A percentile compares a stretch with the other conserved stretches of the same genome.
Conservation (phyloP, 2,329 filamentous ascomycete genomes). For the Colletotrichum cereale region DNA sequence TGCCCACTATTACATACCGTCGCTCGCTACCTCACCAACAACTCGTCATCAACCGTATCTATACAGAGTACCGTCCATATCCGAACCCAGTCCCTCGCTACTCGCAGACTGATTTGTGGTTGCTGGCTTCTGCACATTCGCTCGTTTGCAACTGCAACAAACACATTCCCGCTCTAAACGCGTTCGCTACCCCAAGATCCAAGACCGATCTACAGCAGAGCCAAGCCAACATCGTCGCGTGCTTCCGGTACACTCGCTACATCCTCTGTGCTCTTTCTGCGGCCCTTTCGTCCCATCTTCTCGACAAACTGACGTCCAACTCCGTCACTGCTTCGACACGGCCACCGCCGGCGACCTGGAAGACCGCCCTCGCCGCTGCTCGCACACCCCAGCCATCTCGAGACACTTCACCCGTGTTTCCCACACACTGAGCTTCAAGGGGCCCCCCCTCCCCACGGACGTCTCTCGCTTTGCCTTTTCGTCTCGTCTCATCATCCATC, state of each 20-base stretch:
- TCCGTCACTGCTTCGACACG: neutral
- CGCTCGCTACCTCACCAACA: slow-evolving; percentile 15
- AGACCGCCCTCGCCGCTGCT: slow-evolving; percentile 27
- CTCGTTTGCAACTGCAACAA: slow-evolving; percentile 13
- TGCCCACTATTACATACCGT: slow-evolving; percentile 19
- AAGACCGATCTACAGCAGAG: neutral
- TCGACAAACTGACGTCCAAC: slow-evolving; percentile 2
- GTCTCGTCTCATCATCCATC: slow-evolving; percentile 39
- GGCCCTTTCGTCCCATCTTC: neutral
- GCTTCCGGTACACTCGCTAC: too few relatives aligned
- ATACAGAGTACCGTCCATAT: neutral
- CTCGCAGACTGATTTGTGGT: neutral
- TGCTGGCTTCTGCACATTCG: slow-evolving; percentile 2
- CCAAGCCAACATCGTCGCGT: slow-evolving; percentile 9
- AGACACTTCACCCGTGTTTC: slow-evolving; percentile 32
- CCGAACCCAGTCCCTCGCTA: neutral
- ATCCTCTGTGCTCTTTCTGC: neutral
- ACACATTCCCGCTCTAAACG: neutral
- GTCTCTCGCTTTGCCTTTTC: slow-evolving; percentile 24
- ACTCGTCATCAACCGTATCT: neutral
- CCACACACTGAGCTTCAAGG: slow-evolving; percentile 38
- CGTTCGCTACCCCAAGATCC: neutral
- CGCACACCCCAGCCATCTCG: slow-evolving; percentile 36
- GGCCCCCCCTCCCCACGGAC: slow-evolving; percentile 34
- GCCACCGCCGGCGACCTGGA: slow-evolving; percentile 26